Base-by-base conservation (phyloP, 2,329 filamentous ascomycete species). In the Alternaria ventricosa region DNA sequence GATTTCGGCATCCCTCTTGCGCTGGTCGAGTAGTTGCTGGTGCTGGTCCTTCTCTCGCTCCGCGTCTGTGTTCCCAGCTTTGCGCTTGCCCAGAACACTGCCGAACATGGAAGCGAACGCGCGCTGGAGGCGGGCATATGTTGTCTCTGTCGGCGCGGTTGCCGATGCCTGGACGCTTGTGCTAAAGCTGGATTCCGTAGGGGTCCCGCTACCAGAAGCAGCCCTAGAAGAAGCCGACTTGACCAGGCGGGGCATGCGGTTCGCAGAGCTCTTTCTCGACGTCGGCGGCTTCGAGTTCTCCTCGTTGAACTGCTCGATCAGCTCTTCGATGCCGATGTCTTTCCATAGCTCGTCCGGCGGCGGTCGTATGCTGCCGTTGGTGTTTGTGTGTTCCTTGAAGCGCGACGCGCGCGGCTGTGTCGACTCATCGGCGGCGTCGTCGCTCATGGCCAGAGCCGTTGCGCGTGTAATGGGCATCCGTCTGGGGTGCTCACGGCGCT, bases 351-450 rank as follows among this genome's bases (percentile, higher is more conserved):
- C 70, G 27, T 72, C 71, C 1, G 76, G 76, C 57, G 77, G 76
- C 20, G 77, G 65, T 22, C 68, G 71, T 49, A 79, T 79, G 43
- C 60, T 70, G 57, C 57, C 69, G 20, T 65, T 72, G 6, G 72
- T 75, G 65, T 78, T 78, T 5, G 75, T 76, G 62, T 71, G 74
- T 53, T 77, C 75, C 44, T 58, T 68, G 67, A 77, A 77, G 30
- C 70, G 66, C 54, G 70, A 74, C 13, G 70, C 55, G 62, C 75
- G 75, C 44, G 70, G 67, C 12, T 23, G 61, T 18, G 55, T 60
- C n/a, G 71, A 61, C 46, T 71, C 70, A n/a, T 71, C 68, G 18
- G 20, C 50, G 15, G 20, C 50, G 15, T 73, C 69, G 57, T 71
- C 65, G 44, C 61, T 62, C 68, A 70, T 70, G 28, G 60, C 60